phyloP scores from a whole-genome alignment of 495 filamentous ascomycete genomes.

The Trichoderma erinaceum region DNA sequence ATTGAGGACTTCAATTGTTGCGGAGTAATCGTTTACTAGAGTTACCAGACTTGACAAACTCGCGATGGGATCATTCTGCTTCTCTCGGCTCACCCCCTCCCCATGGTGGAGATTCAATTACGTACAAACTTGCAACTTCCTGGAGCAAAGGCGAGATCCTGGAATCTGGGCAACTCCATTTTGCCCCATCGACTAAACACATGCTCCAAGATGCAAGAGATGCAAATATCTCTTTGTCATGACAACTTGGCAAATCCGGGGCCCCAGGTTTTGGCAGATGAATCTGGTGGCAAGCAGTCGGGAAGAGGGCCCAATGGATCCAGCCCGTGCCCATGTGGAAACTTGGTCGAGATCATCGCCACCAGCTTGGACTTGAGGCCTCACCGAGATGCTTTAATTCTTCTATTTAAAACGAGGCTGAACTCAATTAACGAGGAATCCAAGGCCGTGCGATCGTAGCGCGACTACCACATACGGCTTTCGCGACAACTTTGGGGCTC shows the following conservation, averaged over 20 bases:
- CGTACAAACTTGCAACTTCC: neutral
- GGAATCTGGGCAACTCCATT: slow-evolving; percentile 6
- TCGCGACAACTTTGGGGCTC: neutral
- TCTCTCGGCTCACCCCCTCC: neutral
- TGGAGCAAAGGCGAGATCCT: slow-evolving; percentile 8
- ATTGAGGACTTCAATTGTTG: neutral
- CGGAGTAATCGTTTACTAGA: neutral
- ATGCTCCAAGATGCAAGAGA: neutral
- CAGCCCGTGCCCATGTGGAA: neutral
- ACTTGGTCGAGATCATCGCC: neutral
- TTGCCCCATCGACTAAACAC: slow-evolving; percentile 2
- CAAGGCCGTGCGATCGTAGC: neutral
- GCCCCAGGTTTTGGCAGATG: slow-evolving; percentile 7
- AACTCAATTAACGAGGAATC: slow-evolving; percentile 8
- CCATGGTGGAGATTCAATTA: slow-evolving; percentile 13
- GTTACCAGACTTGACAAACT: neutral
- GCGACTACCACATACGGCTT: neutral
- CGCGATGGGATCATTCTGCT: neutral
- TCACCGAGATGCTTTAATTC: neutral
- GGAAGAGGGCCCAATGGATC: neutral
- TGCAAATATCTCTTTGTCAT: neutral
- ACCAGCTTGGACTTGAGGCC: neutral
- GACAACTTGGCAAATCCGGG: neutral
- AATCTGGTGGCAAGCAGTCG: neutral
- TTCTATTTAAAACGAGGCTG: neutral